Evolutionary conservation across 1,139 yeast species (phyloP), one percentile per base, ranked within the genome.

Genomic region (Torulaspora pretoriensis): DNA sequence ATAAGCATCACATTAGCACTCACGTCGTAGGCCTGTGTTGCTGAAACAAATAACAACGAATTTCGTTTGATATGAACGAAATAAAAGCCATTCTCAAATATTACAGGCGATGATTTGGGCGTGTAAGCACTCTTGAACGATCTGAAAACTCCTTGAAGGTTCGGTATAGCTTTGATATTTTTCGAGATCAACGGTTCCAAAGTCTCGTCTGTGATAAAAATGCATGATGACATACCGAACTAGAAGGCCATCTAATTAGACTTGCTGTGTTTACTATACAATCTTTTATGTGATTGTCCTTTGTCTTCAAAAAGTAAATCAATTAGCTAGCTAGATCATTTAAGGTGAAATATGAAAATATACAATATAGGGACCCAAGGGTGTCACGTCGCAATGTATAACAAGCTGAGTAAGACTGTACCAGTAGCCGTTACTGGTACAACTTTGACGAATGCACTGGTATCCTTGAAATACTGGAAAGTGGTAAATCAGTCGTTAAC

Each of bases 191-290:
- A 68, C 3, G 80, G 71, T 56, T 78, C 77, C 40, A 81, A 74
- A 54, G 75, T 72, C 54, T 77, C 78, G 64, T 81, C 87, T 42
- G 81, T 69, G 45, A 81, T 77, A 56, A 76, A 83, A 37, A 81
- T 70, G 40, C 61, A 52, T 17, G 64, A 59, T 17, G 60, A 49
- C 66, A 61, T 61, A 32, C 27, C 19, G 32, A 16, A 16, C 29
- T 8, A 27, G 8, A 10, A 22, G 30, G 16, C 16, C 23, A 17
- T 22, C 31, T 24, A 27, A 25, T 31, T 23, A 14, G 12, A 12
- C 31, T 10, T 26, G 12, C 16, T 31, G n/a, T 31, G n/a, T 19
- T 9, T 24, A 3, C 3, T 26, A 22, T 9, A 35, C 24, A 9
- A 5, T 10, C 9, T 2, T 12, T 14, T 17, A 9, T 23, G 12